Percentiles rank a stretch among this genome's conserved stretches.
phyloP scores from a whole-genome alignment of 306 rosid species.

The Cucurbita maxima region DNA sequence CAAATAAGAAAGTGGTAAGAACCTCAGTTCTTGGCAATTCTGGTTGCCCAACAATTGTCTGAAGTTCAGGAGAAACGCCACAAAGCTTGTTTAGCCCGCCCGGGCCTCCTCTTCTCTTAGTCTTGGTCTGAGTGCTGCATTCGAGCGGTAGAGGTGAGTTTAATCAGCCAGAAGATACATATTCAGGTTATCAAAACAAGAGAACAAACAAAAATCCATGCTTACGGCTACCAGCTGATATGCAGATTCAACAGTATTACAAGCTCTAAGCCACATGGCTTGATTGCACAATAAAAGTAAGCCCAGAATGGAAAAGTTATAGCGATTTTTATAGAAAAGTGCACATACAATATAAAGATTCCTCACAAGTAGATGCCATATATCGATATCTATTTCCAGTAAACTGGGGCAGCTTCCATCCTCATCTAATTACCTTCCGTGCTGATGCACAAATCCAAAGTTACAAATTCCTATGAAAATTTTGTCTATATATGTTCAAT shows the following conservation, averaged over 20 bases:
- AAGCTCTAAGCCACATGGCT: background rate
- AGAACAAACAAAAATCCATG: background rate
- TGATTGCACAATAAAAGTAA: background rate
- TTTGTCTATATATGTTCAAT: background rate
- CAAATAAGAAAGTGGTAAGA: background rate
- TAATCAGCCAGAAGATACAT: background rate
- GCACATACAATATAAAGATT: background rate
- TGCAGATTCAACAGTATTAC: background rate
- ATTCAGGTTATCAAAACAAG: background rate
- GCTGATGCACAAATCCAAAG: slow-evolving; percentile 1
- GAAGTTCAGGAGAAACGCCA: slow-evolving; percentile 78
- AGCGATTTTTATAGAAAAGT: background rate
- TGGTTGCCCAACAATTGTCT: slow-evolving; percentile 80
- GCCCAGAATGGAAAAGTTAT: background rate
- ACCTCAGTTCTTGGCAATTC: slow-evolving; percentile 76
- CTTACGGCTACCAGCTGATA: background rate
- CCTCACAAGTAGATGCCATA: background rate
- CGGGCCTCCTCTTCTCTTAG: slow-evolving; percentile 83
- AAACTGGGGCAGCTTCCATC: background rate
- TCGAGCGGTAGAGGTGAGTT: background rate
- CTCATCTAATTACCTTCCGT: background rate
- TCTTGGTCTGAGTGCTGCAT: slow-evolving; percentile 43
- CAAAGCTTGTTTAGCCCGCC: slow-evolving; percentile 77
- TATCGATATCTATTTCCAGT: background rate
- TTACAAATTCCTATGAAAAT: background rate